Base-by-base conservation (phyloP, 352 stramenopile genomes). In the Globisporangium viniferum region DNA sequence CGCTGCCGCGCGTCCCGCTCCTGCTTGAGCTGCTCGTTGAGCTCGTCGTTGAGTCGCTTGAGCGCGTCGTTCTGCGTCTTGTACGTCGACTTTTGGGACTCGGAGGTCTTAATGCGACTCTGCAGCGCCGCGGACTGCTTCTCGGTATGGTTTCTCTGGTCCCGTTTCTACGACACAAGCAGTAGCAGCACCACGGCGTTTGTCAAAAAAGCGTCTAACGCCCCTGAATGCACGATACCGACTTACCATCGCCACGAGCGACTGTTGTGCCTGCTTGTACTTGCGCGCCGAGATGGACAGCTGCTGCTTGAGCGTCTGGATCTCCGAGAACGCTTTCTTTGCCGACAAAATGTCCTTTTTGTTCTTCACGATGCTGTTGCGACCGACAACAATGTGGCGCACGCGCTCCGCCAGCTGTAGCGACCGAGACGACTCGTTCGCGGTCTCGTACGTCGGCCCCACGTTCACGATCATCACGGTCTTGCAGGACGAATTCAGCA, bases 381-480 rank as follows among this genome's bases (percentile, higher is more conserved):
- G 77, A 18, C 86, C 83, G 27, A 93, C 84, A 15, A 93, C 87
- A 66, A 95, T 87, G 64, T 93, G 84, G 2, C 86, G 81, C 33
- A 92, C 88, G 33, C 88, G 86, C 60, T 92, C 86, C 0, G 91
- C 93, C 41, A 98, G 82, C 65, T 96, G 89, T 53, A 98, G 79
- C 24, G 90, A 97, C 7, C 91, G 88, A 33, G 85, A 91, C 20
- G 89, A 96, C 72, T 98, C 93, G 46, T 77, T 93, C 7, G 81
- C 84, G 33, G 86, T 92, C 64, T 93, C 84, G 55, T 88, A 79
- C 1, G 86, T 93, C 5, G 93, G 93, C 6, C 87, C 92, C 10
- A 97, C 84, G 49, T 95, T 95, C 39, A 98, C 89, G 70, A 98
- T 97, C 91, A 98, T 98, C 35, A 98, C 81, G 9, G 93, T 97